Conservation (phyloP, 768 basidiomycete genomes). For the Suillus decipiens region DNA sequence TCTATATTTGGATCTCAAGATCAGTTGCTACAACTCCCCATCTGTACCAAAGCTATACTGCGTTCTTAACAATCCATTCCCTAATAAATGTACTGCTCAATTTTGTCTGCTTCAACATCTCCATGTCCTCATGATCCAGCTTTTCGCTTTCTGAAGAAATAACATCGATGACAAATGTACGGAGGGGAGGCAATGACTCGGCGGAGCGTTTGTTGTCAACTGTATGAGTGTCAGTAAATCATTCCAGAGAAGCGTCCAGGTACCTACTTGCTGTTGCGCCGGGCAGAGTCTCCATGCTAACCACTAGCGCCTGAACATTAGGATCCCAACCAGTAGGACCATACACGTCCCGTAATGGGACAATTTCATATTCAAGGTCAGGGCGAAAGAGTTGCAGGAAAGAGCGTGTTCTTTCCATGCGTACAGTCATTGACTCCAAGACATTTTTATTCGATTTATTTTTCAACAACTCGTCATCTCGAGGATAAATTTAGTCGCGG, state of each 20-base stretch:
- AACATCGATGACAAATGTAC: conserved; percentile 84
- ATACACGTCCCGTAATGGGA: conserved; percentile 80
- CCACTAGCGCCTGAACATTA: conserved; percentile 88
- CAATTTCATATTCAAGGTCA: conserved; percentile 62
- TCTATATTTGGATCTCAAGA: neutral
- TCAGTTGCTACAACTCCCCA: neutral
- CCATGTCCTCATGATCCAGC: conserved; percentile 66
- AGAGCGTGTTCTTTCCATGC: conserved; percentile 56
- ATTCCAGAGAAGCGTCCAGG: neutral
- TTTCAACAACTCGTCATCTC: conserved; percentile 69
- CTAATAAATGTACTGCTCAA: conserved; percentile 95
- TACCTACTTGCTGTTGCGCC: conserved; percentile 78
- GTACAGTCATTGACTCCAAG: conserved; percentile 59
- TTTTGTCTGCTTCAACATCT: conserved; percentile 75
- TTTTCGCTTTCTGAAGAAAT: conserved; percentile 68
- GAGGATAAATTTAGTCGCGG: conserved; percentile 17
- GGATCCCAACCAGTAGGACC: conserved; percentile 90
- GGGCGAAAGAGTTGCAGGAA: conserved; percentile 78
- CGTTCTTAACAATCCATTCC: conserved; percentile 69
- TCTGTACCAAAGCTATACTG: neutral
- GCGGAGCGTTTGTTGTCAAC: conserved; percentile 65
- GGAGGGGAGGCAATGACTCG: conserved; percentile 57
- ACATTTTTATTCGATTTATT: conserved; percentile 72
- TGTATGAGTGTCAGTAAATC: conserved; percentile 29
- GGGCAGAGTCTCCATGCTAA: conserved; percentile 82